Base-by-base conservation (phyloP, 179 eudicot species). In the Corrigiola litoralis region DNA sequence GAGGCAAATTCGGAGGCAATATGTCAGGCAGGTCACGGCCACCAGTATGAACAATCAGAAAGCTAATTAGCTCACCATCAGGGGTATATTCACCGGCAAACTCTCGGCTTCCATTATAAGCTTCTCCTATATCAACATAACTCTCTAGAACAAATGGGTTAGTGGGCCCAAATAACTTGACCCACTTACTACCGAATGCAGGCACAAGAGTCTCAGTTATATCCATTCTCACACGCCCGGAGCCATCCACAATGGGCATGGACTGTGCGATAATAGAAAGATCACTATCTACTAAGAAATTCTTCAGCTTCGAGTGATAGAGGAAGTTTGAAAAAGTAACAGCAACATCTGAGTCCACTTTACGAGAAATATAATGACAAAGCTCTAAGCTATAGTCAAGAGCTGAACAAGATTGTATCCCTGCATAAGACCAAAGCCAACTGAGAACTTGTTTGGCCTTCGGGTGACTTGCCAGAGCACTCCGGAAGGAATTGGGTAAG, bases 161-260 rank as follows among this genome's bases (percentile, higher is more conserved):
- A 5, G 2, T 25, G 24, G 65, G 47, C 46, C 75, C 78, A 65
- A 78, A 56, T 50, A 81, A 37, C 57, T 72, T 44, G n/a, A 14
- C 74, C 82, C 82, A 81, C 33, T 54, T 72, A 50, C 85, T 81
- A 17, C 63, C 58, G 0, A 47, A 33, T n/a, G 80, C 69, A 33
- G 78, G 71, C 14, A 78, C 74, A 6, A 81, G 72, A 6, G 48
- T 49, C 44, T 37, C 38, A 4, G n/a, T 42, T 36, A 49, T 51
- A 13, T 51, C 14, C 5, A 1, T 5, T 24, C 58, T 64, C 44
- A 77, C 33, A 31, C 24, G 24, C 0, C 81, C 77, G 33, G 31
- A 52, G 12, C 69, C 74, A 61, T 69, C 72, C 55, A 69, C 58
- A 28, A 73, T 34, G 12, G 75, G 78, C 47, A 61, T 53, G 14